These are phyloP conservation scores for Pseudomassariella vexata DNA, from an alignment of 2,329 filamentous ascomycete genomes.

Conservation along the genomic window DNA sequence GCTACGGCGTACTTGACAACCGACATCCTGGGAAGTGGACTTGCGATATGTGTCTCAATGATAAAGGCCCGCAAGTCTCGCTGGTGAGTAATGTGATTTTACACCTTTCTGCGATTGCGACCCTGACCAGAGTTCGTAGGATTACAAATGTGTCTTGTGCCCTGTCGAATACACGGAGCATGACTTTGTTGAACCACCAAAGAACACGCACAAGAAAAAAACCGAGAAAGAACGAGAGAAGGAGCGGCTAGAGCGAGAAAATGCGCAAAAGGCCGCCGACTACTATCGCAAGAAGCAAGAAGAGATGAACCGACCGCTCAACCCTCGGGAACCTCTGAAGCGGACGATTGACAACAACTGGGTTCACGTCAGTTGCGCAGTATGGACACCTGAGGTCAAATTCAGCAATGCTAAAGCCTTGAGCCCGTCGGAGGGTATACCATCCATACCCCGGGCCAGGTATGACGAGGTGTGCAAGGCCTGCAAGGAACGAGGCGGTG, in stretches of 20 bases:
- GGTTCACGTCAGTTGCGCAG: constrained; percentile 90
- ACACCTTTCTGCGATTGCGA: constrained; percentile 9
- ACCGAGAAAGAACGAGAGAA: constrained; percentile 86
- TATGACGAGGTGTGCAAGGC: constrained; percentile 78
- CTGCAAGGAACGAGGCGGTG: constrained; percentile 70
- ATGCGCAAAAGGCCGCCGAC: constrained; percentile 72
- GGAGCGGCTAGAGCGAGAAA: constrained; percentile 79
- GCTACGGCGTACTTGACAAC: constrained; percentile 78
- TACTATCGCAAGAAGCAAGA: constrained; percentile 78
- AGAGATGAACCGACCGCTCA: constrained; percentile 73
- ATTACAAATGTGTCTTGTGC: constrained; percentile 90
- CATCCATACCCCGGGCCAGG: constrained; percentile 65
- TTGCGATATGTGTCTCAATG: constrained; percentile 94
- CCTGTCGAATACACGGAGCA: constrained; percentile 75
- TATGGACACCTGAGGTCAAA: constrained; percentile 89
- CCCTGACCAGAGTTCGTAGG: constrained; percentile 38
- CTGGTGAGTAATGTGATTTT: constrained; percentile 54
- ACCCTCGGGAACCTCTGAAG: constrained; percentile 87
- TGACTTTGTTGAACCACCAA: constrained; percentile 79
- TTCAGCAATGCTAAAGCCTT: constrained; percentile 81
- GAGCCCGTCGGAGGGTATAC: constrained; percentile 84
- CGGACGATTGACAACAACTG: constrained; percentile 95
- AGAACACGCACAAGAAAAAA: constrained; percentile 77
- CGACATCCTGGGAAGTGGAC: constrained; percentile 76
- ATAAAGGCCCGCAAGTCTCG: constrained; percentile 87